phyloP scores from a whole-genome alignment of 495 filamentous ascomycete species.

The Ascodesmis nigricans region DNA sequence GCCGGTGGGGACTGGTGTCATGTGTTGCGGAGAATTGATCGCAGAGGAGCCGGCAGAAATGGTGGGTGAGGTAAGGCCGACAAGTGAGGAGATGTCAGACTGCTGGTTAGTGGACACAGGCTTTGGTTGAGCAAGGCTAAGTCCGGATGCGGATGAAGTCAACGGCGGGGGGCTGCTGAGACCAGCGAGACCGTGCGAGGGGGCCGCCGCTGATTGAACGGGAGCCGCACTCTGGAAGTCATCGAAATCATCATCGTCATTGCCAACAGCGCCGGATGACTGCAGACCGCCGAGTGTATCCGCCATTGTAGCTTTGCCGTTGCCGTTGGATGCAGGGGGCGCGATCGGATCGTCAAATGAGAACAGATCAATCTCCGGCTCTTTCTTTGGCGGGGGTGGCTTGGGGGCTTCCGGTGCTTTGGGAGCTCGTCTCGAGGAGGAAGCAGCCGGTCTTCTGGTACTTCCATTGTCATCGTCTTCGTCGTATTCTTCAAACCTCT shows the following conservation, averaged over 20 bases:
- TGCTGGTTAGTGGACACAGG: conserved; percentile 62
- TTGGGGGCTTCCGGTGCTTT: conserved; percentile 23
- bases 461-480: conserved; percentile 66
- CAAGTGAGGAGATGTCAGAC: conserved; percentile 54
- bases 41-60: conserved; percentile 38
- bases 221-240: conserved; percentile 91
- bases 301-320: conserved; percentile 27
- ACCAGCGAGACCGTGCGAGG: conserved; percentile 17
- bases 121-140: conserved; percentile 50
- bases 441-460: conserved; percentile 17
- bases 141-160: conserved; percentile 36
- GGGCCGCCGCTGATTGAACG: conserved; percentile 26
- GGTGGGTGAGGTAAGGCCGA: conserved; percentile 44
- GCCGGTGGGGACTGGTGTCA: conserved; percentile 26
- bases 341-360: conserved; percentile 53
- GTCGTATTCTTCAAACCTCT: conserved; percentile 91
- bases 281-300: conserved; percentile 33
- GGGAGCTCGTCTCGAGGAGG: conserved; percentile 29
- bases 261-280: conserved; percentile 34
- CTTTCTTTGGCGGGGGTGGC: conserved; percentile 42
- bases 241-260: conserved; percentile 95
- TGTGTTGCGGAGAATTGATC: conserved; percentile 32
- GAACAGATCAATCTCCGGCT: conserved; percentile 70
- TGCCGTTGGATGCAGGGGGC: conserved; percentile 27
- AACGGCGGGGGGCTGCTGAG: conserved; percentile 24